Conservation (phyloP, 2,329 filamentous ascomycete species). For the Ceratocystis alfenasii region DNA sequence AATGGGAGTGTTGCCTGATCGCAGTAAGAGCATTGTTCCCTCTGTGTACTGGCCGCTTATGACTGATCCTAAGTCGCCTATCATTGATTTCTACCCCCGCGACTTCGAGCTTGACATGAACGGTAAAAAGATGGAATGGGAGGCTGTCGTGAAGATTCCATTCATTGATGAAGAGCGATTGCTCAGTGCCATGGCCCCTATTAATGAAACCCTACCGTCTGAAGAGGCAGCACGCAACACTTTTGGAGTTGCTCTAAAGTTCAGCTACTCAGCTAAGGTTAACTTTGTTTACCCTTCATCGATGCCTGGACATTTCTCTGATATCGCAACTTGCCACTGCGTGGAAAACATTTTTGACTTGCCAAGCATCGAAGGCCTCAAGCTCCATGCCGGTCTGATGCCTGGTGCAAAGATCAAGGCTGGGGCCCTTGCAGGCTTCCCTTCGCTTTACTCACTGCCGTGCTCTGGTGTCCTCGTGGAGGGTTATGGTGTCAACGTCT, state of each 20-base stretch:
- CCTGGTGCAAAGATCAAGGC: conserved; percentile 71
- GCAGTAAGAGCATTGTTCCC: conserved; percentile 94
- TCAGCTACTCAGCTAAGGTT: conserved; percentile 66
- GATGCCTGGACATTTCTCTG: conserved; percentile 78
- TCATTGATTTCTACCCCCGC: conserved; percentile 93
- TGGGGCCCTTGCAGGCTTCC: conserved; percentile 83
- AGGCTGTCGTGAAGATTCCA: conserved; percentile 96
- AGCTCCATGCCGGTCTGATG: conserved; percentile 72
- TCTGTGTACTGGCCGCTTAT: conserved; percentile 78
- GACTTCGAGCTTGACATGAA: conserved; percentile 99
- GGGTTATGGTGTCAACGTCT: conserved; percentile 83
- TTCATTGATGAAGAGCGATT: conserved; percentile 92
- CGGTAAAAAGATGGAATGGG: conserved; percentile 99
- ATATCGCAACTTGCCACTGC: conserved; percentile 75
- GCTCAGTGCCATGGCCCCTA: conserved; percentile 72
- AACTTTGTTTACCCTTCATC: conserved; percentile 82
- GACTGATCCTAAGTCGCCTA: conserved; percentile 80
- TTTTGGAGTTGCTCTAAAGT: conserved; percentile 87
- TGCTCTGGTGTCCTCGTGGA: conserved; percentile 59
- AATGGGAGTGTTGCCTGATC: conserved; percentile 94
- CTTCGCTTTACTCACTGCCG: conserved; percentile 73
- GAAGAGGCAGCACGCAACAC: conserved; percentile 75
- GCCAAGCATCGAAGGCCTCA: conserved; percentile 79
- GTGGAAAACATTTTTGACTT: conserved; percentile 95
- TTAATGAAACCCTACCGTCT: conserved; percentile 62